Base-by-base conservation (phyloP, 495 filamentous ascomycete genomes). In the Geoglossum glabrum region DNA sequence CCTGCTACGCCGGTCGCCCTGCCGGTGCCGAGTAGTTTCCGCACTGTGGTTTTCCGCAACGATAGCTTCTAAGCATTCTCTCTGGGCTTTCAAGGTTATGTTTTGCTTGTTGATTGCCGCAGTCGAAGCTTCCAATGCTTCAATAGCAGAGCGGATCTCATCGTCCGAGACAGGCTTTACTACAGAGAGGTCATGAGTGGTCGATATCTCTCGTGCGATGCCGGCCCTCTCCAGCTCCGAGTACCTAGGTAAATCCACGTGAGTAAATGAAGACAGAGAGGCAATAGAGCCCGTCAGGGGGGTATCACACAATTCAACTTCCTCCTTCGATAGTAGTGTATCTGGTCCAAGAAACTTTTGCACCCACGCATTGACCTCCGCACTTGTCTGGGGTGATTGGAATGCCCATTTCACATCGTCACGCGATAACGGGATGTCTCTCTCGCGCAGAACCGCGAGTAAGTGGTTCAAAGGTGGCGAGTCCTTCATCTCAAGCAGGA, bases 201-300 rank as follows among this genome's bases (percentile, higher is more conserved):
- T 25, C 10, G 34, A 4, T 27, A 66, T 60, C 45, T 64, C 62
- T 45, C 50, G 6, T 6, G 61, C 21, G 21, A 28, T 47, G 19
- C 66, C 66, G 3, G 60, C 63, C 43, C 61, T 66, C 45, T 66
- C 59, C 28, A 68, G 62, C 36, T 65, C 66, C n/a, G 60, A 59
- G 19, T 60, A 61, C 49, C 65, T 67, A 17, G 1, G 34, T 21
- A 45, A 21, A 54, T 17, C 13, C 6, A 33, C 46, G 26, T 27
- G 8, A 38, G 26, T 23, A 13, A 30, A 15, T 26, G 6, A 17
- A 45, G 56, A 50, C 5, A 54, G 43, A 1, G 25, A 59, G 15
- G 13, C 57, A 50, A 36, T 60, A 62, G 64, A 58, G 30, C 58
- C 64, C 40, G 13, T 2, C 36, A 15, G 11, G 11, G 13, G 36